These are phyloP conservation scores for Dactylellina haptotyla DNA, from an alignment of 2,329 filamentous ascomycete species.

Conservation along the genomic window DNA sequence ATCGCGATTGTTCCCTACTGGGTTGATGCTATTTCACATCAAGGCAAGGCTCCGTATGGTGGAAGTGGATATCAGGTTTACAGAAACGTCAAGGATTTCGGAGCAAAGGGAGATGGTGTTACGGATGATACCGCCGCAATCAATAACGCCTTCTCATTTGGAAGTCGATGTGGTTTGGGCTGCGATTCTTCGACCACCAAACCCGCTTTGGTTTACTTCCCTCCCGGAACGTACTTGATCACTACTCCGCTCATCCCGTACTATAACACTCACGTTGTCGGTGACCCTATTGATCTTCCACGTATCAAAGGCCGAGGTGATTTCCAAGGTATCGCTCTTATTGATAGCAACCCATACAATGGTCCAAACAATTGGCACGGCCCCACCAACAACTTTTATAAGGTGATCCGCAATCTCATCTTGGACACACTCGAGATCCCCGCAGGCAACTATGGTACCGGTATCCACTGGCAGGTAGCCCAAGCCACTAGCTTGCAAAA, in stretches of 20 bases:
- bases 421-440: slow-evolving; percentile 79
- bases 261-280: slow-evolving; percentile 94
- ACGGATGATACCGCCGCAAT: slow-evolving; percentile 90
- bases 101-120: slow-evolving; percentile 43
- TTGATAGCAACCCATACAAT: slow-evolving; percentile 87
- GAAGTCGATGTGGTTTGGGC: slow-evolving; percentile 78
- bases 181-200: slow-evolving; percentile 85
- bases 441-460: slow-evolving; percentile 57
- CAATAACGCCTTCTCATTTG: slow-evolving; percentile 74
- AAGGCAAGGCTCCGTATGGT: slow-evolving; percentile 42
- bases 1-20: slow-evolving; percentile 26
- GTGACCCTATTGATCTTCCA: slow-evolving; percentile 69
- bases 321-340: slow-evolving; percentile 86
- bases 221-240: slow-evolving; percentile 84
- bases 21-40: slow-evolving; percentile 35
- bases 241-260: slow-evolving; percentile 81
- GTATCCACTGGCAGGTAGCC: slow-evolving; percentile 75
- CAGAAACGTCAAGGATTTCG: slow-evolving; percentile 50
- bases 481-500: slow-evolving; percentile 71
- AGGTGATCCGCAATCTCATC: slow-evolving; percentile 81
- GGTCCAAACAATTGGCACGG: slow-evolving; percentile 76
- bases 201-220: slow-evolving; percentile 90
- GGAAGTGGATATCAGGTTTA: slow-evolving; percentile 38
- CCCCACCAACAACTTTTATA: slow-evolving; percentile 85
- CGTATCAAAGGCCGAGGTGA: slow-evolving; percentile 76